Evolutionary conservation across 73 alveolate species (phyloP).

Genomic region (Paraurostyla sp.): DNA sequence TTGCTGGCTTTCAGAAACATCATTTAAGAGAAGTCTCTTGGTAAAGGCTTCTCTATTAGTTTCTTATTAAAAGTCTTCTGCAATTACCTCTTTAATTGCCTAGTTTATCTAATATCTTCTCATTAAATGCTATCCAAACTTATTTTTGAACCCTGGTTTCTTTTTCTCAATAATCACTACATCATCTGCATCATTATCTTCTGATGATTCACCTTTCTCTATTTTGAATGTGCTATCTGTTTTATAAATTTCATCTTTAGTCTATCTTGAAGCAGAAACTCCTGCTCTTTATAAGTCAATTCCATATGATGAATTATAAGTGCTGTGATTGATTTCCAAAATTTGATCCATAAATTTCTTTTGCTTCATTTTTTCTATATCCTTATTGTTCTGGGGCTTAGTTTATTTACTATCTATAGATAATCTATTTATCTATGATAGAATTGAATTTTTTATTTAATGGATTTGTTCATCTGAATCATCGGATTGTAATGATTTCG

Average conservation of each 20-base stretch:
- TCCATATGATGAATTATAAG: not conserved
- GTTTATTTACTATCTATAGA: no score
- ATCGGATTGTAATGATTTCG: no score
- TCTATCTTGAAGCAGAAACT: not conserved
- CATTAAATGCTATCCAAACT: not conserved
- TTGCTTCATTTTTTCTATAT: no score
- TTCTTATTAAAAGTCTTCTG: not conserved
- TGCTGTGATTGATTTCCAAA: not conserved
- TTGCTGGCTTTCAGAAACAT: no score
- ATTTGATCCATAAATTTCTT: no score
- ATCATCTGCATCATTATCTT: not conserved
- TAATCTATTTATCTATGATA: no score
- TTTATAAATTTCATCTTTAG: not conserved
- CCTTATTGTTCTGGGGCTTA: no score
- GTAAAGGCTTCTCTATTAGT: not conserved
- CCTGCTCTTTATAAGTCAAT: not conserved
- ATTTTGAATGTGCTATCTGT: not conserved
- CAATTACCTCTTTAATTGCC: not conserved
- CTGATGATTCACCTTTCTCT: not conserved
- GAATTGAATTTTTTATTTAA: no score
- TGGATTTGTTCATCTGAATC: no score
- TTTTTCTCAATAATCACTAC: not conserved
- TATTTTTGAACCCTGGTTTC: not conserved
- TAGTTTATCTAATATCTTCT: not conserved
- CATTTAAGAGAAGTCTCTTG: not conserved